phyloP scores from a whole-genome alignment of 2,329 filamentous ascomycete genomes.

The Gnomoniopsis sp. region DNA sequence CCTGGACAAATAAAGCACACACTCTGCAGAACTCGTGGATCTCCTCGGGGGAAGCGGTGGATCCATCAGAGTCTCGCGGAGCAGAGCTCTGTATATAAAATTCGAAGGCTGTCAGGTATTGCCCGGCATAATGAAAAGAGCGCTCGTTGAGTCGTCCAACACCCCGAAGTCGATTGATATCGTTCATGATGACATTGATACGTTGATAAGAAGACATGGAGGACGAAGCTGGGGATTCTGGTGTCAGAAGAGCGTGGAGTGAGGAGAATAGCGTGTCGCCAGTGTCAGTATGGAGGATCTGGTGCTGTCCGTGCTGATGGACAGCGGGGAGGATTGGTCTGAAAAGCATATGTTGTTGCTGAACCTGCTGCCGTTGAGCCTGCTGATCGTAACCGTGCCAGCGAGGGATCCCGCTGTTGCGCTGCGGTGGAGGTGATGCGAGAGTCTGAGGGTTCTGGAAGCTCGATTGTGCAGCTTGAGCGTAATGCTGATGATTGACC shows the following conservation, averaged over 20 bases:
- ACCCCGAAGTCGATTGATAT: neutral
- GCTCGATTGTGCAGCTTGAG: neutral
- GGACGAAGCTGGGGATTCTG: neutral
- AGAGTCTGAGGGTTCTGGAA: neutral
- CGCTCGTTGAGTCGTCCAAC: slow-evolving; percentile 4
- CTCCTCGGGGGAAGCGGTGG: neutral
- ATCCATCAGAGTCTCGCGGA: neutral
- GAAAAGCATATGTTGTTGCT: neutral
- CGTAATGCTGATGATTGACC: neutral
- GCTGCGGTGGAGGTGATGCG: neutral
- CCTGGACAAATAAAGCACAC: slow-evolving; percentile 4
- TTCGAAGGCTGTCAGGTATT: slow-evolving; percentile 4
- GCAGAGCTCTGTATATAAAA: neutral
- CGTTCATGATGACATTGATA: neutral
- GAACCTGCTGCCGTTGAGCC: neutral
- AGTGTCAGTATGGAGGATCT: neutral
- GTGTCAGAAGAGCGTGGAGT: neutral
- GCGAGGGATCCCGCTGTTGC: neutral
- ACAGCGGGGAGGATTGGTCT: neutral
- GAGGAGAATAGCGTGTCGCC: neutral
- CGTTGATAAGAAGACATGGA: neutral
- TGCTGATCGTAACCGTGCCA: neutral
- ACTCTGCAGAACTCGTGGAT: neutral
- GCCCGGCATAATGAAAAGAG: neutral
- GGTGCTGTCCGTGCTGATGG: neutral